Percentiles rank a stretch among this genome's conserved stretches.
Conservation (phyloP, 345 rosid species). For the Hevea brasiliensis region DNA sequence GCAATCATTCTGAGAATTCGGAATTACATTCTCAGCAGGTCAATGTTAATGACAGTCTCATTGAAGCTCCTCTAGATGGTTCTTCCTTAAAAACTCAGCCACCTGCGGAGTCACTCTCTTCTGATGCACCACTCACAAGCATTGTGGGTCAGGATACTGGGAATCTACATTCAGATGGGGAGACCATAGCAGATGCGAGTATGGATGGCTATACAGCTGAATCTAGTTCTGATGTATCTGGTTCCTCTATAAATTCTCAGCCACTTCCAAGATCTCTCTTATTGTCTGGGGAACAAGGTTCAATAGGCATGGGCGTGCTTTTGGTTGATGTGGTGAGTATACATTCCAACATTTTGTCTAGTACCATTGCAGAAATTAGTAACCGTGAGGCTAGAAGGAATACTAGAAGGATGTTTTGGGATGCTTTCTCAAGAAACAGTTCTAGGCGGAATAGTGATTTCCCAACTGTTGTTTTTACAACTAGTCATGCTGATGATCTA, state of each 20-base stretch:
- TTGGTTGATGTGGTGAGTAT: slow-evolving; percentile 28
- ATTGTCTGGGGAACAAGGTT: slow-evolving; percentile 8
- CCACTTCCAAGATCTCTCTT: slow-evolving; percentile 9
- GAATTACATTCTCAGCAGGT: background rate
- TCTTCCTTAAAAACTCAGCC: background rate
- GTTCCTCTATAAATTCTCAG: slow-evolving; percentile 1
- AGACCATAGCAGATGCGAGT: slow-evolving; percentile 4
- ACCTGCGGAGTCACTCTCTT: background rate
- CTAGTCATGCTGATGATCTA: slow-evolving; percentile 27
- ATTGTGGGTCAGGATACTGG: background rate
- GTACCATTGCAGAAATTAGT: slow-evolving; percentile 19
- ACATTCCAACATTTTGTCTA: slow-evolving; percentile 17
- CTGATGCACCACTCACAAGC: background rate
- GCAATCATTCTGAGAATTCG: background rate
- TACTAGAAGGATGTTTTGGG: slow-evolving; percentile 25
- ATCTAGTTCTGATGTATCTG: slow-evolving; percentile 7
- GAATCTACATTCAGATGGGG: background rate
- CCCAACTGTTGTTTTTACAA: slow-evolving; percentile 17
- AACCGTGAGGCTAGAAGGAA: slow-evolving; percentile 21
- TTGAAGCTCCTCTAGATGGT: background rate
- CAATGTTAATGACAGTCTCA: background rate
- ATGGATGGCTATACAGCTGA: background rate
- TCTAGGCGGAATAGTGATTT: slow-evolving; percentile 13
- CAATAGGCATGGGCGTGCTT: slow-evolving; percentile 18
- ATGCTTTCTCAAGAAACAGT: slow-evolving; percentile 28